phyloP scores from a whole-genome alignment of 441 rosid species.

The Populus hybrid region DNA sequence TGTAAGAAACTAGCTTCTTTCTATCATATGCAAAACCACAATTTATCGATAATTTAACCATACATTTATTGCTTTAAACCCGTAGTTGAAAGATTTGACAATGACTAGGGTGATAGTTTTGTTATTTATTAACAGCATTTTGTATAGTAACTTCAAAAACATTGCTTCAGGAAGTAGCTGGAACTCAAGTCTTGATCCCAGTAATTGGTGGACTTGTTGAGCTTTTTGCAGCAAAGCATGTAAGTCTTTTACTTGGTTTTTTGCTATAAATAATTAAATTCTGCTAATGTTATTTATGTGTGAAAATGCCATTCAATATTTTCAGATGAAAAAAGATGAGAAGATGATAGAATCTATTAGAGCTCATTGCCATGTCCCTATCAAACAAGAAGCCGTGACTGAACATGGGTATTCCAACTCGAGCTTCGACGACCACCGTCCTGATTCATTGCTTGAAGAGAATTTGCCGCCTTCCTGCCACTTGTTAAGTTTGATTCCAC shows the following conservation, averaged over 20 bases:
- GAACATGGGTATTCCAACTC: constrained; percentile 14
- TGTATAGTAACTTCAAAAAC: neutral
- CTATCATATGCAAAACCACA: neutral
- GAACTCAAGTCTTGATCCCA: constrained; percentile 71
- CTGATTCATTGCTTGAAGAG: constrained; percentile 30
- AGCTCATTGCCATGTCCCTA: constrained; percentile 36
- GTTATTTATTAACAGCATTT: neutral
- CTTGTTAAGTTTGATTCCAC: constrained; percentile 25
- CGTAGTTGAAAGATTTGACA: neutral
- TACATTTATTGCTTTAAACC: neutral
- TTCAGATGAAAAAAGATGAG: constrained; percentile 59
- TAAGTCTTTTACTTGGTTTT: constrained; percentile 29
- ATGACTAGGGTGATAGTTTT: neutral
- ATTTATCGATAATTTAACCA: neutral
- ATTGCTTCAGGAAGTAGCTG: constrained; percentile 43
- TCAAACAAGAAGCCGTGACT: constrained; percentile 25
- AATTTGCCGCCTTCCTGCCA: constrained; percentile 23
- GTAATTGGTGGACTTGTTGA: constrained; percentile 70
- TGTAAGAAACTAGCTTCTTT: neutral
- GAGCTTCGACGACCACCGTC: constrained; percentile 15
- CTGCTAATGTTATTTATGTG: neutral
- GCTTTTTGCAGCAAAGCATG: constrained; percentile 58
- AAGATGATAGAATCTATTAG: constrained; percentile 43
- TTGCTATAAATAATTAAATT: neutral
- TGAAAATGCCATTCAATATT: constrained; percentile 11